Base-by-base conservation (phyloP, 1,284 basidiomycete species). In the Afroboletus lepidellus region DNA sequence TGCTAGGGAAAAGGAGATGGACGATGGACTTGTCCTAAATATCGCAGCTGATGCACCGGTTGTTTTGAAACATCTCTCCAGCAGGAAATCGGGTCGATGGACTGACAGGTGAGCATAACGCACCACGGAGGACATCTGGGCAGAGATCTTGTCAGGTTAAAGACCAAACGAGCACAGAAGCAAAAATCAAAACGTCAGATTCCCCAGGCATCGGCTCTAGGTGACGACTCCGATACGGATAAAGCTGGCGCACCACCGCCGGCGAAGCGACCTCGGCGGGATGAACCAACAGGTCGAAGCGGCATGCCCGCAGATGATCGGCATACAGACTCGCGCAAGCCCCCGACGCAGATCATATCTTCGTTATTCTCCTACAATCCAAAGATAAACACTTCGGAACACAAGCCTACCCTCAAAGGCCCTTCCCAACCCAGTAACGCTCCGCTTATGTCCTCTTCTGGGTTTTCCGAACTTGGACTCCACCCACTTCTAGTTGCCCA, bases 351-450 rank as follows among this genome's bases (percentile, higher is more conserved):
- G 65, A 77, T 94, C 55, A 92, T 97, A 59, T 97, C 94, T 0
- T 95, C 93, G 3, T 78, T 98, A 4, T 98, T 98, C 75, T 85
- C 92, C 1, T 90, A 83, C 55, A 92, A 90, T 62, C 90, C 85
- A 8, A 84, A 80, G 69, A 67, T 90, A 24, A 77, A 83, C 18
- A 60, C 69, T 15, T 76, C 76, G 21, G 57, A 65, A 9, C 60
- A 62, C 32, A 61, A 62, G n/a, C 51, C 66, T 15, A 46, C 59
- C 18, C 55, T 55, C 2, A 74, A 70, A 58, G 41, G 57, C 2
- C 58, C 63, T 27, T 69, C 73, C 8, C 74, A 75, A 41, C 92
- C 93, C 0, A 93, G 90, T 57, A 95, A 95, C 77, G 93, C 92
- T 0, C 91, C 92, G 2, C 74, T 92, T 33, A 70, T 71, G 18